Evolutionary conservation across 164 flowering plant genomes (phyloP), one percentile per base, ranked within the genome.

Genomic region (Akebia trifoliata): DNA sequence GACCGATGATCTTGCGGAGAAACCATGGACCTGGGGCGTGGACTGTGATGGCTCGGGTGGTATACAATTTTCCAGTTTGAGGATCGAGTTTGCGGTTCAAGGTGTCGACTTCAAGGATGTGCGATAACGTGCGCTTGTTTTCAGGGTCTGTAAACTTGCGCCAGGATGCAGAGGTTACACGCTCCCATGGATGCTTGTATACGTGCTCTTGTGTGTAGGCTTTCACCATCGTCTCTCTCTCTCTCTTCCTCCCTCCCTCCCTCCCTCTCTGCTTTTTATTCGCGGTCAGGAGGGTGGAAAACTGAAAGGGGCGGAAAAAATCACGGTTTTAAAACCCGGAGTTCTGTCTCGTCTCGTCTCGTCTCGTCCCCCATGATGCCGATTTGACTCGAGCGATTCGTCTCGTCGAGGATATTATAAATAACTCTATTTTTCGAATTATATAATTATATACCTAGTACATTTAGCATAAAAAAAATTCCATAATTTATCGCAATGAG

Each of bases 21-120:
- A 90, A 81, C 96, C 97, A 90, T 2, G 99, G 96, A 5, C 99
- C 97, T 0, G 95, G 99, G 30, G 96, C 81, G 73, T 87, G 92
- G 56, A 93, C 71, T 1, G 97, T 86, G 61, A 93, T 58, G 35
- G 89, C 93, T 2, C 99, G 88, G 32, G 92, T 84, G 2, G 90
- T 87, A 79, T 79, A 74, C 24, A 93, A 82, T 69, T 74, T 84
- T 49, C 97, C 96, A 15, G 90, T 48, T 12, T 57, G 29, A 34
- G 85, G 44, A 42, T 90, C 97, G 10, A 90, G 84, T 69, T 66
- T 79, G 58, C 67, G 81, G 64, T 69, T 80, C 66, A 93, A 70
- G 3, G 97, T 93, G 72, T 93, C 93, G 56, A 87, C 97, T 42
- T 84, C 87, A 45, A 86, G 83, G 57, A 93, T 78, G 71, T 93